These are phyloP conservation scores for Entomophthora muscae DNA, from an alignment of 371 early-diverging fungal genomes.

Conservation along the genomic window DNA sequence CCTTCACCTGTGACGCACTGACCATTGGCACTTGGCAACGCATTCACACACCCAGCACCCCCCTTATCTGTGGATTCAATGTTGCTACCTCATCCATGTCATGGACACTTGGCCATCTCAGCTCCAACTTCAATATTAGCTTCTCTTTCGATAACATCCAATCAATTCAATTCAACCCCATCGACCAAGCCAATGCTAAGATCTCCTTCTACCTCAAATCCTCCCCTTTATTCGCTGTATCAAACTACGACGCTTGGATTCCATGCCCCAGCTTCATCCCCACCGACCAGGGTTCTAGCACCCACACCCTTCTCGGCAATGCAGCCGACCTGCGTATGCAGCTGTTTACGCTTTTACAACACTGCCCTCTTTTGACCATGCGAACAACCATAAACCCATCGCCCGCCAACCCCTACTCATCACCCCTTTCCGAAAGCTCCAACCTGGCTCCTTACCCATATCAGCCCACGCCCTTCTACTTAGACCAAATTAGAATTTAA, in stretches of 20 bases:
- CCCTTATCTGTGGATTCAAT: constrained; percentile 24
- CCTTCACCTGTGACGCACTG: constrained; percentile 28
- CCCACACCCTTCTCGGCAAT: not conserved
- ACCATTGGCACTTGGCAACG: constrained; percentile 59
- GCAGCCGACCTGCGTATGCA: constrained; percentile 2
- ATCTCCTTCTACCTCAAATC: not conserved
- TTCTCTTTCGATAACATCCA: not conserved
- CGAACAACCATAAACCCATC: too few species aligned
- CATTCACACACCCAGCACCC: constrained; percentile 31
- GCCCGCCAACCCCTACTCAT: too few species aligned
- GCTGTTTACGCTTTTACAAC: not conserved
- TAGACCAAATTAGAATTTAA: too few species aligned
- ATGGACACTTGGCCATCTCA: not conserved
- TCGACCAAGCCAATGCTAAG: not conserved
- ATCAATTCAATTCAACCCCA: not conserved
- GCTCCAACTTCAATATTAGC: not conserved
- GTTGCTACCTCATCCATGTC: not conserved
- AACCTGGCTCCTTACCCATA: too few species aligned
- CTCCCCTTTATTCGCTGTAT: not conserved
- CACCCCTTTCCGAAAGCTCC: too few species aligned
- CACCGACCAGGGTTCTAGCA: not conserved
- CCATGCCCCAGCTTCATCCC: not conserved
- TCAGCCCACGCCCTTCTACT: too few species aligned
- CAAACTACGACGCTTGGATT: not conserved
- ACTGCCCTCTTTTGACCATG: too few species aligned